Evolutionary conservation across 1,284 basidiomycete genomes (phyloP), one percentile per base, ranked within the genome.

Genomic region (Trichosporon ovoides): DNA sequence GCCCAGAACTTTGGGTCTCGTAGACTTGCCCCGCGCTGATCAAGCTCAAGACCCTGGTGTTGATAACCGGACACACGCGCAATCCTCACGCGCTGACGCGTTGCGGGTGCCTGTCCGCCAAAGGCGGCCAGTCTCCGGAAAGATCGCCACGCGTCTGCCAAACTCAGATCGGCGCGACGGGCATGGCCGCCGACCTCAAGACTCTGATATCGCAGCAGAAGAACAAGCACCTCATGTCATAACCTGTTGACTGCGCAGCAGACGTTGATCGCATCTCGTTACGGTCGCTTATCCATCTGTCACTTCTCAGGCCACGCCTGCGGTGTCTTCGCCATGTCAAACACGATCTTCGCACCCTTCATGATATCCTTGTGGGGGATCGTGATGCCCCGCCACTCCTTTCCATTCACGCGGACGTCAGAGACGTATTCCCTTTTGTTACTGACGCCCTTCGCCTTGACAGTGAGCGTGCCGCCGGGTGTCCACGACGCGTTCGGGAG

Each of bases 301-400:
- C 43, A 53, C 51, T 57, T 48, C 52, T 49, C 46, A 2, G 62
- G 62, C 81, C 81, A 82, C 0, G 48, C 55, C 62, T 80, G 73
- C 2, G 82, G 82, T 18, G 62, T 67, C 6, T 79, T 79, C 56
- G 81, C 83, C 87, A 89, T 88, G 64, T 83, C 81, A 66, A 88
- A 89, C 33, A 79, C 77, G 22, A 89, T 72, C 5, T 80, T 71
- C 0, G 82, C 86, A 0, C 87, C 68, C 33, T 49, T 48, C 16
- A 13, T 38, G n/a, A 89, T 82, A 52, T 85, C 77, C 12, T 78
- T 76, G 63, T 89, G 87, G 13, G 58, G 70, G 24, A 90, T 80
- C 0, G 67, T 79, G 40, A 89, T 64, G 0, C 80, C 80, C 57
- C 81, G 80, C 16, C 82, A 60, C 10, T 54, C 24, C 6, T 66